These are phyloP conservation scores for Cercophora samala DNA, from an alignment of 495 filamentous ascomycete species.

Conservation along the genomic window DNA sequence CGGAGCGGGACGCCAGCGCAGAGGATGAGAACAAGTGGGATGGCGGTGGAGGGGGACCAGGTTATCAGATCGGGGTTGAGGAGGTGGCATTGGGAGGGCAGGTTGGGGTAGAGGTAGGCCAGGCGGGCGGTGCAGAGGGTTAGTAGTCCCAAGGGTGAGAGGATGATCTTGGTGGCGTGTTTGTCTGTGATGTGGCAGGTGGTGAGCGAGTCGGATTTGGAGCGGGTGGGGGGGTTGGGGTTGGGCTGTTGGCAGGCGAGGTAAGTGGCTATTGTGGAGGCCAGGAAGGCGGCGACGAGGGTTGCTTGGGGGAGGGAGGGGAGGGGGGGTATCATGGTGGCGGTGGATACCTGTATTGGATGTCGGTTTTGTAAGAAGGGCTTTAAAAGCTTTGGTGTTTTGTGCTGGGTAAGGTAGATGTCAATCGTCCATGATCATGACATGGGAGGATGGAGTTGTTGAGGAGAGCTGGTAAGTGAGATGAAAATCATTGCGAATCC, in stretches of 20 bases:
- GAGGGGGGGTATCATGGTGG: not conserved
- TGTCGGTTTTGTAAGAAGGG: not conserved
- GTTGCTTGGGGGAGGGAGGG: constrained; percentile 16
- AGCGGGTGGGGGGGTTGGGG: not conserved
- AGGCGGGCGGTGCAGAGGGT: constrained; percentile 18
- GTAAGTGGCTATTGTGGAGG: constrained; percentile 20
- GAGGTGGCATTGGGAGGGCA: constrained; percentile 26
- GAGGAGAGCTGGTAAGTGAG: not conserved
- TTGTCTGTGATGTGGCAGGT: constrained; percentile 16
- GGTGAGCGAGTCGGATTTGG: constrained; percentile 17
- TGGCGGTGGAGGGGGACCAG: constrained; percentile 28
- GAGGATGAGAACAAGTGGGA: constrained; percentile 30
- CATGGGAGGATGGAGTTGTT: not conserved
- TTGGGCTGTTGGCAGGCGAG: constrained; percentile 23
- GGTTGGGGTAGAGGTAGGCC: constrained; percentile 30
- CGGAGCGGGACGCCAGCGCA: constrained; percentile 36
- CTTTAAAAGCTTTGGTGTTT: not conserved
- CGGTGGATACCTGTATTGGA: not conserved
- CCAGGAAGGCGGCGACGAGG: constrained; percentile 15
- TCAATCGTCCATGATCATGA: not conserved
- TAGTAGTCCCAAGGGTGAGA: constrained; percentile 19
- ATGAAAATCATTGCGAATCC: not conserved
- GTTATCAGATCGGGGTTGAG: constrained; percentile 32
- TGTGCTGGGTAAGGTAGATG: not conserved
- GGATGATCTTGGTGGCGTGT: constrained; percentile 1